These are phyloP conservation scores for Thermochaetoides thermophila DNA, from an alignment of 495 filamentous ascomycete species.

Conservation along the genomic window DNA sequence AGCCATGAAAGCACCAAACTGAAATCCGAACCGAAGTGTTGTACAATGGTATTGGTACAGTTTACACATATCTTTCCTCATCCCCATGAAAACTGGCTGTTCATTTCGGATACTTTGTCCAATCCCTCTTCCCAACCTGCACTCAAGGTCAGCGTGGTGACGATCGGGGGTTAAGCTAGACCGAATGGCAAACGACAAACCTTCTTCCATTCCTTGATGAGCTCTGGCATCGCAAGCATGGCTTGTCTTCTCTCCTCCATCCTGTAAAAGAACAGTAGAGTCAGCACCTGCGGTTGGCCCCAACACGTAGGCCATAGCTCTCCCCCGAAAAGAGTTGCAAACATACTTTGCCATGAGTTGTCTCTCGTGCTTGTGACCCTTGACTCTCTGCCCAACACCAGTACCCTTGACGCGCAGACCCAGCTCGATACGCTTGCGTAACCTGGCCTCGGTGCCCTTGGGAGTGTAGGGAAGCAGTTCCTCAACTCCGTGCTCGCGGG, in stretches of 20 bases:
- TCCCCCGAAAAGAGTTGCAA: background rate
- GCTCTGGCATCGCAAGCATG: constrained; percentile 83
- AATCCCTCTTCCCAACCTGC: constrained; percentile 71
- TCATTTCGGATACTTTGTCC: constrained; percentile 81
- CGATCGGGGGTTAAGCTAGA: too few relatives aligned
- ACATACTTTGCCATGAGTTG: constrained; percentile 60
- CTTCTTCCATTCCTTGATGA: constrained; percentile 88
- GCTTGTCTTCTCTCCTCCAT: constrained; percentile 80
- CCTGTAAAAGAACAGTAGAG: constrained; percentile 29
- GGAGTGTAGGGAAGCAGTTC: constrained; percentile 60
- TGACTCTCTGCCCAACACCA: constrained; percentile 80
- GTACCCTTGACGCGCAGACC: constrained; percentile 78
- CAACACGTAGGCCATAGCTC: background rate
- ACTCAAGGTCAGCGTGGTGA: constrained; percentile 1
- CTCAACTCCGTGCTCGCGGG: constrained; percentile 65
- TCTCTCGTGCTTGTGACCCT: constrained; percentile 88
- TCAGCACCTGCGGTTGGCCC: constrained; percentile 5
- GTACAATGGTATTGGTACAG: constrained; percentile 15
- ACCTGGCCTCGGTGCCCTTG: constrained; percentile 60
- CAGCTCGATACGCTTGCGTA: constrained; percentile 49
- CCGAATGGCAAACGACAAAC: constrained; percentile 39
- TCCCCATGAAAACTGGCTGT: background rate
- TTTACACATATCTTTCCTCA: constrained; percentile 7
- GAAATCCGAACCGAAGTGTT: too few relatives aligned
- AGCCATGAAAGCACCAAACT: too few relatives aligned